A percentile compares a stretch with the other conserved stretches of the same genome.
Evolutionary conservation across 352 stramenopile genomes (phyloP).

Genomic region (Globisporangium splendens): DNA sequence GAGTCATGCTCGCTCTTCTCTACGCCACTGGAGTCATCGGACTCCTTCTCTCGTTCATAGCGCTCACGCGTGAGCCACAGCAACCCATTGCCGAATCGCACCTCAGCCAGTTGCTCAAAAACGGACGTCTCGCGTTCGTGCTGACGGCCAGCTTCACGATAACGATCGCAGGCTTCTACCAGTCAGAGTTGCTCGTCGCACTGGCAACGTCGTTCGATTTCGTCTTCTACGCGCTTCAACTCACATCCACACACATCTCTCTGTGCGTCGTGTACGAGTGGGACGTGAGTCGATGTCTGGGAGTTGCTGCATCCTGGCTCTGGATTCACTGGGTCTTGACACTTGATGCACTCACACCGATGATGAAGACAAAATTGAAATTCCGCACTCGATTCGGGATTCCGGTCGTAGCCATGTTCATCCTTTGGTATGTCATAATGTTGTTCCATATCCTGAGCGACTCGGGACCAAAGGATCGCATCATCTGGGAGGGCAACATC

Average conservation of each 20-base stretch:
- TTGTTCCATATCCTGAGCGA: constrained; percentile 6
- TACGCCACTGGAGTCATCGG: constrained; percentile 6
- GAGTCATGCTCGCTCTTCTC: constrained; percentile 1
- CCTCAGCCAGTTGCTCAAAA: constrained; percentile 1
- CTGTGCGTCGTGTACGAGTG: constrained; percentile 25
- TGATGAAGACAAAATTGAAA: constrained; percentile 23
- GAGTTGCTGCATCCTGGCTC: constrained; percentile 17
- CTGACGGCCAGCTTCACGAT: constrained; percentile 13
- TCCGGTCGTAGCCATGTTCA: constrained; percentile 14
- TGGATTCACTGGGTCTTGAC: constrained; percentile 30
- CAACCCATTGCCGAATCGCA: background rate
- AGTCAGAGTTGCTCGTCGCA: constrained; percentile 24
- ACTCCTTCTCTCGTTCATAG: constrained; percentile 11
- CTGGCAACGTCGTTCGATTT: constrained; percentile 40
- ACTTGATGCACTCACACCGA: constrained; percentile 26
- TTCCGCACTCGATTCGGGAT: constrained; percentile 21
- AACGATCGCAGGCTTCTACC: constrained; percentile 18
- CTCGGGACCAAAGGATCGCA: constrained; percentile 9
- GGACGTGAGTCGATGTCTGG: constrained; percentile 11
- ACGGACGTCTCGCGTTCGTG: constrained; percentile 4
- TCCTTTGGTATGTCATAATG: constrained; percentile 13
- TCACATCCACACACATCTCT: constrained; percentile 20
- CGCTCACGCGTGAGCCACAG: background rate
- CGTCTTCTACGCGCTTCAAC: constrained; percentile 28
- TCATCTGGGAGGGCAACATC: constrained; percentile 12